Percentiles rank a stretch among this genome's conserved stretches.
Evolutionary conservation across 139 green algal species (phyloP).

Genomic region (Ulvella scutata): DNA sequence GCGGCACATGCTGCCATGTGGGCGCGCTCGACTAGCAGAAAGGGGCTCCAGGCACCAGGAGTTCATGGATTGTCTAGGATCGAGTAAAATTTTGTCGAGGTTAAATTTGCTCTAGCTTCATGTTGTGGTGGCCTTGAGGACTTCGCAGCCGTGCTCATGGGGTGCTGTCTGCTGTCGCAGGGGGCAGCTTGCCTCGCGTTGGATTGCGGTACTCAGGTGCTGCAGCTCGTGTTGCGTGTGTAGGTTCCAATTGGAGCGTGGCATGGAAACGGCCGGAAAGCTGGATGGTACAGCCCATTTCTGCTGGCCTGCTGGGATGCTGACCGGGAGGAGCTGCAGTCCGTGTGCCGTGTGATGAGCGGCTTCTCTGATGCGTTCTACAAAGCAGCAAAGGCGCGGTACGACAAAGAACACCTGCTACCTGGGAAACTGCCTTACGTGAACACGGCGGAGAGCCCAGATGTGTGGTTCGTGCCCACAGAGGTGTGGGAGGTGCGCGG

Average conservation of each 20-base stretch:
- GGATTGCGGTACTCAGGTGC: too few species aligned
- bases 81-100: too few species aligned
- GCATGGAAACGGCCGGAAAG: constrained; percentile 40
- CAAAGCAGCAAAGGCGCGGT: constrained; percentile 30
- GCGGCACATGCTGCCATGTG: too few species aligned
- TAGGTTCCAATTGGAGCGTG: constrained; percentile 68
- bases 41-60: too few species aligned
- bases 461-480: constrained; percentile 60
- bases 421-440: constrained; percentile 50
- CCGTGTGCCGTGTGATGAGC: constrained; percentile 65
- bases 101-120: too few species aligned
- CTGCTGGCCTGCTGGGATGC: constrained; percentile 72
- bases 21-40: too few species aligned
- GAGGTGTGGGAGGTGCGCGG: constrained; percentile 54
- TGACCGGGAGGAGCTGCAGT: constrained; percentile 43
- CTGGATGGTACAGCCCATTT: constrained; percentile 70
- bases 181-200: too few species aligned
- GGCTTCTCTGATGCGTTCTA: constrained; percentile 88
- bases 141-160: too few species aligned
- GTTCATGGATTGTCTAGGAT: too few species aligned
- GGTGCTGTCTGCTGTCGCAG: too few species aligned
- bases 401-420: constrained; percentile 8
- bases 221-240: too few species aligned
- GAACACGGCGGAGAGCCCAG: constrained; percentile 33
- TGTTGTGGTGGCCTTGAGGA: too few species aligned